These are phyloP conservation scores for Penicillium psychrofluorescens DNA, from an alignment of 495 filamentous ascomycete species.

Conservation along the genomic window DNA sequence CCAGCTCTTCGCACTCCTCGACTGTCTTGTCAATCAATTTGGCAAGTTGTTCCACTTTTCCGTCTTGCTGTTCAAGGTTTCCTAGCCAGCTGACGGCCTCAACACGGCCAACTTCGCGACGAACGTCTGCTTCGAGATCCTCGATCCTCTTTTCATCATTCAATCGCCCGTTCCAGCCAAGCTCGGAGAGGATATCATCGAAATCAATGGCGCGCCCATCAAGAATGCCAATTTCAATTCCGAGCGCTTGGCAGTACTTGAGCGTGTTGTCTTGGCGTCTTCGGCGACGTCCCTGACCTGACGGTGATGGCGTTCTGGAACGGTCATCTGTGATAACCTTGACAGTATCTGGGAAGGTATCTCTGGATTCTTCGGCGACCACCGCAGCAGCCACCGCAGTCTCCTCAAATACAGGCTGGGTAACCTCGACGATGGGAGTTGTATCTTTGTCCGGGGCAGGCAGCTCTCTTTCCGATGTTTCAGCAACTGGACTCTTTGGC, in stretches of 20 bases:
- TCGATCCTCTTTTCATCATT: conserved; percentile 68
- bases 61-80: conserved; percentile 82
- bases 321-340: conserved; percentile 15
- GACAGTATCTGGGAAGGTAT: conserved; percentile 19
- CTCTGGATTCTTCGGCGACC: conserved; percentile 23
- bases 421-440: conserved; percentile 32
- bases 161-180: conserved; percentile 80
- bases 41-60: conserved; percentile 75
- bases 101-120: conserved; percentile 78
- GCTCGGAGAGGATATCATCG: conserved; percentile 72
- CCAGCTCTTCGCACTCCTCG: conserved; percentile 89
- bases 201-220: conserved; percentile 65
- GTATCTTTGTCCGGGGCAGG: conserved; percentile 5
- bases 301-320: conserved; percentile 31
- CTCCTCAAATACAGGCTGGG: conserved; percentile 21
- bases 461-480: conserved; percentile 9
- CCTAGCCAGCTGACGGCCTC: conserved; percentile 91
- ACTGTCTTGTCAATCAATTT: conserved; percentile 80
- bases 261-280: conserved; percentile 65
- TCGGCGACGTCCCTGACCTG: conserved; percentile 41
- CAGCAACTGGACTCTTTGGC: conserved; percentile 12
- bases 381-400: conserved; percentile 22
- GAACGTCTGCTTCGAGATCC: conserved; percentile 72
- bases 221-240: conserved; percentile 62
- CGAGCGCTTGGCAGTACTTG: conserved; percentile 71